These are phyloP conservation scores for Globisporangium irregulare DNA, from an alignment of 352 stramenopile genomes.

Conservation along the genomic window DNA sequence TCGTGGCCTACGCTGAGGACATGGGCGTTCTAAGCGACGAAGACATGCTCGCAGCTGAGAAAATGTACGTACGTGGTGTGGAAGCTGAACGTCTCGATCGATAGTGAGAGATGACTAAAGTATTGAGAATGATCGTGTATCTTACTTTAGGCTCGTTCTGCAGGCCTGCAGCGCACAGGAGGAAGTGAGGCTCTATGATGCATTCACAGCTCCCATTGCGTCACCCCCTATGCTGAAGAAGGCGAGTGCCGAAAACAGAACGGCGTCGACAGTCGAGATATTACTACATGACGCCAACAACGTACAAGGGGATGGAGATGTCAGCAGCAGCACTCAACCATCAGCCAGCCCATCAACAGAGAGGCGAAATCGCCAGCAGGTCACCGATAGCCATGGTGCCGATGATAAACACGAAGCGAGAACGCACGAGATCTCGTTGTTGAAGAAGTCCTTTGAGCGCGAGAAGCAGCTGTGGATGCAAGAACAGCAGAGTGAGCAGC, in stretches of 20 bases:
- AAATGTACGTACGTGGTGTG: conserved; percentile 12
- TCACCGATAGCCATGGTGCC: neutral
- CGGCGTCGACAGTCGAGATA: neutral
- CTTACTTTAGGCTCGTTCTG: conserved; percentile 1
- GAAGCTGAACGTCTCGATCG: neutral
- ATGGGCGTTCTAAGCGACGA: conserved; percentile 21
- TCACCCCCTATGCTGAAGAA: neutral
- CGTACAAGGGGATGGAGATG: too few species aligned
- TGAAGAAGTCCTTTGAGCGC: conserved; percentile 33
- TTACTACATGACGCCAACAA: neutral
- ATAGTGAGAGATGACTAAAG: neutral
- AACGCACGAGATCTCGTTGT: conserved; percentile 18
- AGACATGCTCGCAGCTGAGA: neutral
- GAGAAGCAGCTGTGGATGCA: conserved; percentile 43
- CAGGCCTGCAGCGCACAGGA: neutral
- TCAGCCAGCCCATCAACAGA: neutral
- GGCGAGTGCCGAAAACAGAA: neutral
- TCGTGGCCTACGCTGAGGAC: conserved; percentile 41
- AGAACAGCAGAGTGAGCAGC: conserved; percentile 44
- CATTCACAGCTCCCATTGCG: neutral
- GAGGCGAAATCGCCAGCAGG: neutral
- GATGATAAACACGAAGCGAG: conserved; percentile 7
- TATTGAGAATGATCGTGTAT: neutral
- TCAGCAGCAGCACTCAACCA: neutral
- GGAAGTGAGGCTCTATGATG: conserved; percentile 4